These are phyloP conservation scores for Jacaranda mimosifolia DNA, from an alignment of 257 asterid species.

Conservation along the genomic window DNA sequence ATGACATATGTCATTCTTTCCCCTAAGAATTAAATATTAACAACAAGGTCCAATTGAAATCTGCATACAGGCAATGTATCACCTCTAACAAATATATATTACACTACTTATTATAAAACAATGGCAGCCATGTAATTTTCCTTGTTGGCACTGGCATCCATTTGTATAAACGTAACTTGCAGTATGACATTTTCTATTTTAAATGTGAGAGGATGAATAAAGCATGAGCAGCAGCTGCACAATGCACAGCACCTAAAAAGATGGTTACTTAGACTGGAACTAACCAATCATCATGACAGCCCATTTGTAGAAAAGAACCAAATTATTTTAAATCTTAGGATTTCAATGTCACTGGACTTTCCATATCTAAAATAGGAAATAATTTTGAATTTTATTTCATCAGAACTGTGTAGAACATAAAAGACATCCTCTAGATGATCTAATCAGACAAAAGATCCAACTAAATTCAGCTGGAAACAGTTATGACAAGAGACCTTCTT, in stretches of 20 bases:
- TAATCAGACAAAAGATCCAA: background rate
- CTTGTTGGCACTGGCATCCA: conserved; percentile 9
- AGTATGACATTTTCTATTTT: background rate
- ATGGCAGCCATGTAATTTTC: background rate
- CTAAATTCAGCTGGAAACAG: conserved; percentile 19
- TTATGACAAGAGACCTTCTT: background rate
- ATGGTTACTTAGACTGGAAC: background rate
- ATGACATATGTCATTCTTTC: conserved; percentile 3
- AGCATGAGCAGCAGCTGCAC: conserved; percentile 13
- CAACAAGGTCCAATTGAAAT: conserved; percentile 22
- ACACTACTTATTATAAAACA: background rate
- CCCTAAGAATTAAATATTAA: conserved; percentile 10
- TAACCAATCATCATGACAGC: background rate
- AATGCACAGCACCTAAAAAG: background rate
- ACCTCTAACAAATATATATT: conserved; percentile 10
- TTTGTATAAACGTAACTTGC: background rate
- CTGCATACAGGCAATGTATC: conserved; percentile 13
- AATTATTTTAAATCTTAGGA: background rate
- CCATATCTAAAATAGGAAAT: background rate
- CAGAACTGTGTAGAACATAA: background rate
- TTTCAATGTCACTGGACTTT: background rate
- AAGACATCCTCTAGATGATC: conserved; percentile 13
- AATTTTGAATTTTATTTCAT: background rate
- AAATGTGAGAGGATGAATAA: background rate
- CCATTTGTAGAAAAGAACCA: conserved; percentile 8